A percentile compares a stretch with the other conserved stretches of the same genome.
These are phyloP conservation scores for Sphaerostilbella broomeana DNA, from an alignment of 2,329 filamentous ascomycete species.

Conservation along the genomic window DNA sequence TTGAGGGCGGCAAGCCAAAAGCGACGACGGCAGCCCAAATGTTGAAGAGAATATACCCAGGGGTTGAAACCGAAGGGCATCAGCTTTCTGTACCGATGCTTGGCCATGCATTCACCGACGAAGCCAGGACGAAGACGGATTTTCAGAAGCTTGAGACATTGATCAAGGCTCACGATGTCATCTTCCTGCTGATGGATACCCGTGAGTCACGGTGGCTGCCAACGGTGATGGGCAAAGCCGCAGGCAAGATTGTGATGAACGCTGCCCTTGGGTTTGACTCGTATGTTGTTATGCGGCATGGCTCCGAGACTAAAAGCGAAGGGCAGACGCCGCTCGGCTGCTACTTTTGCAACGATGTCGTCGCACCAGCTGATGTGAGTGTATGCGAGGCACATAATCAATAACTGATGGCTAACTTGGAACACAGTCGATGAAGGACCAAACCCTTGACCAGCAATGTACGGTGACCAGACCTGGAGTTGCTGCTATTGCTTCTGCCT, in stretches of 20 bases:
- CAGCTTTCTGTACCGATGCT: slow-evolving; percentile 90
- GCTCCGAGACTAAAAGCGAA: slow-evolving; percentile 52
- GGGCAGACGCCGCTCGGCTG: slow-evolving; percentile 72
- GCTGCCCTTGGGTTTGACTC: slow-evolving; percentile 94
- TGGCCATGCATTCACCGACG: slow-evolving; percentile 77
- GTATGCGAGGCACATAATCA: neutral
- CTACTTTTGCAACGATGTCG: slow-evolving; percentile 98
- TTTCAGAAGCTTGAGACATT: slow-evolving; percentile 69
- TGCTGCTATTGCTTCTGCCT: slow-evolving; percentile 83
- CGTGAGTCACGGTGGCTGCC: slow-evolving; percentile 92
- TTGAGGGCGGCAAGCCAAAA: slow-evolving; percentile 77
- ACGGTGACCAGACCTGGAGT: slow-evolving; percentile 93
- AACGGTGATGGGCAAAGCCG: slow-evolving; percentile 90
- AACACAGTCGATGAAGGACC: slow-evolving; percentile 80
- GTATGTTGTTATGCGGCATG: slow-evolving; percentile 95
- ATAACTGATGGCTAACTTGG: neutral
- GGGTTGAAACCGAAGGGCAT: slow-evolving; percentile 74
- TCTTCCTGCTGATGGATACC: slow-evolving; percentile 97
- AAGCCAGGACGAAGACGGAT: slow-evolving; percentile 61
- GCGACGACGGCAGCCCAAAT: slow-evolving; percentile 74
- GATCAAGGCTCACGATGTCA: slow-evolving; percentile 78
- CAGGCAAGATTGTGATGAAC: slow-evolving; percentile 93
- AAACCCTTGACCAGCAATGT: slow-evolving; percentile 95
- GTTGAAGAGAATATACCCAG: slow-evolving; percentile 80
- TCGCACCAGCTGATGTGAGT: slow-evolving; percentile 85